These are phyloP conservation scores for Petunia axillaris DNA, from an alignment of 257 asterid species.

Conservation along the genomic window DNA sequence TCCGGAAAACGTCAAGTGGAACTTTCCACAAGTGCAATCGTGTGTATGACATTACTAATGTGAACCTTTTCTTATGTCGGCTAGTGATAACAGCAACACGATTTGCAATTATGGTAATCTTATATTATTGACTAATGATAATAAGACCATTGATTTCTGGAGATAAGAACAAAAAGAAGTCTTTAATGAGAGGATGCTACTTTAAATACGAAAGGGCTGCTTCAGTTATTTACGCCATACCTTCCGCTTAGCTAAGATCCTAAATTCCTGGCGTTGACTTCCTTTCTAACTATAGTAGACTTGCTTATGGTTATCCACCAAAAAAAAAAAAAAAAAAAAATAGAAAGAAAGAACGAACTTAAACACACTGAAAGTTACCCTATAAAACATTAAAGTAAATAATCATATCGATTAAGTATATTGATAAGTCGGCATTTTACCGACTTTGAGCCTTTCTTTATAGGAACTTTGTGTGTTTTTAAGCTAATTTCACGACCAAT, in stretches of 20 bases:
- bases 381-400: too few relatives aligned
- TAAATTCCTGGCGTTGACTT: conserved; percentile 10
- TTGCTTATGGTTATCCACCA: not conserved
- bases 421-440: too few relatives aligned
- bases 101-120: not conserved
- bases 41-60: not conserved
- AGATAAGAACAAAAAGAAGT: conserved; percentile 1
- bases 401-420: too few relatives aligned
- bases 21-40: not conserved
- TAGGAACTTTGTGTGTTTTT: too few relatives aligned
- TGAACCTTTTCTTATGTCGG: conserved; percentile 20
- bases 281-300: not conserved
- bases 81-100: not conserved
- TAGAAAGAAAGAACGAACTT: too few relatives aligned
- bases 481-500: too few relatives aligned
- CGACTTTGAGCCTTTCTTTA: too few relatives aligned
- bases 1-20: not conserved
- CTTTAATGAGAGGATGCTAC: not conserved
- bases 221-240: conserved; percentile 4
- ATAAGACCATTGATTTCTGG: not conserved
- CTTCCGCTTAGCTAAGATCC: conserved; percentile 25
- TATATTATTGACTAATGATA: conserved; percentile 4
- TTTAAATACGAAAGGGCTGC: not conserved
- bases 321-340: too few relatives aligned
- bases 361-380: too few relatives aligned